Evolutionary conservation across 2,329 filamentous ascomycete species (phyloP).

Genomic region (Davidsoniella australis): DNA sequence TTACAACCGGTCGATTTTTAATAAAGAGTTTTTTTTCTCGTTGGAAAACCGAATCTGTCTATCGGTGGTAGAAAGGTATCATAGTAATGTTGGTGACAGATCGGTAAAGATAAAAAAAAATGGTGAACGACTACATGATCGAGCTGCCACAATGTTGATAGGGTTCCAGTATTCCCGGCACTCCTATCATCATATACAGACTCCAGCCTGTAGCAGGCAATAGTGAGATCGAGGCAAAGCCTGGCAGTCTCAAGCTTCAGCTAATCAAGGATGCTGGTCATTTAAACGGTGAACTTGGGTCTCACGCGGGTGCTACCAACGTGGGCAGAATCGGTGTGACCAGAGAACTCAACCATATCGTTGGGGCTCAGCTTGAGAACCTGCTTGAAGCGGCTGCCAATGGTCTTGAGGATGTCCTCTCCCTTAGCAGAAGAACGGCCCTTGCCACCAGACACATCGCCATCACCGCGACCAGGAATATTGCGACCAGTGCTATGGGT

Average conservation of each 20-base stretch:
- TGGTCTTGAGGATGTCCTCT: conserved; percentile 65
- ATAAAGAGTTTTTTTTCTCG: no score
- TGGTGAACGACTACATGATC: no score
- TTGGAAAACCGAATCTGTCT: no score
- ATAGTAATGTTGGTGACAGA: conserved; percentile 7
- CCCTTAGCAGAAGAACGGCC: conserved; percentile 66
- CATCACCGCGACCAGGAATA: conserved; percentile 58
- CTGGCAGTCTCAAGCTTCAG: background rate
- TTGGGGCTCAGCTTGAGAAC: conserved; percentile 60
- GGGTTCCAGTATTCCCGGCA: background rate
- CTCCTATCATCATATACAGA: background rate
- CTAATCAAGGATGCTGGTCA: background rate
- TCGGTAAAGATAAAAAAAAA: background rate
- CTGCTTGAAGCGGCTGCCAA: conserved; percentile 85
- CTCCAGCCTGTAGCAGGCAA: background rate
- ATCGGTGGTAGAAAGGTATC: conserved; percentile 5
- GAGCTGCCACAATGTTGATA: background rate
- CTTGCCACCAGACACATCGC: conserved; percentile 58
- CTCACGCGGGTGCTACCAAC: conserved; percentile 88
- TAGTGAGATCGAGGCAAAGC: background rate
- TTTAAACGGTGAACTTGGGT: conserved; percentile 76
- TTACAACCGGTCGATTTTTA: no score
- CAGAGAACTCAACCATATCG: conserved; percentile 84
- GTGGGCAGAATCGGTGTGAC: conserved; percentile 86
- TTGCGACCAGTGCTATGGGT: conserved; percentile 83